phyloP scores from a whole-genome alignment of 2,329 filamentous ascomycete species.

The Ambrosiella xylebori region DNA sequence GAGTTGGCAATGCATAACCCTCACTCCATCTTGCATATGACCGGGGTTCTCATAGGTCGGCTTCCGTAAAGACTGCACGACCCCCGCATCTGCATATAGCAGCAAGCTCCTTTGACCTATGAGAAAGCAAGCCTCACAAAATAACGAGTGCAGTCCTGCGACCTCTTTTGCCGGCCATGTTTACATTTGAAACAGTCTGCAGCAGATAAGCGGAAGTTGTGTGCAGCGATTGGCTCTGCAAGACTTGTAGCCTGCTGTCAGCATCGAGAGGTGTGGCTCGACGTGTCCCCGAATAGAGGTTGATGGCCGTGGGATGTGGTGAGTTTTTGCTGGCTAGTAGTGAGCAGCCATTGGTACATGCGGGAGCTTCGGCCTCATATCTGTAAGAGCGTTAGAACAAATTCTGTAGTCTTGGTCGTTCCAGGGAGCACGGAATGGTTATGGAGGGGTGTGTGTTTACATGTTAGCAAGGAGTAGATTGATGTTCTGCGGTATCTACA shows the following conservation, averaged over 20 bases:
- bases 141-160: slow-evolving; percentile 5
- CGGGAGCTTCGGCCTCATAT: neutral
- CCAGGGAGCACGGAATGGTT: slow-evolving; percentile 3
- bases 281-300: neutral
- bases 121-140: slow-evolving; percentile 10
- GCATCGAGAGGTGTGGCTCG: neutral
- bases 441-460: neutral
- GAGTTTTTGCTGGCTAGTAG: no score
- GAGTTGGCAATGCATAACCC: slow-evolving; percentile 13
- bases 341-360: no score
- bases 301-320: no score
- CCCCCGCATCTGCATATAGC: slow-evolving; percentile 8
- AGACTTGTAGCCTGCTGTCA: neutral
- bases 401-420: neutral
- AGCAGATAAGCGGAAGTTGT: neutral
- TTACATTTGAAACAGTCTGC: slow-evolving; percentile 1
- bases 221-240: neutral
- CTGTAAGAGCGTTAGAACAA: no score
- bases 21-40: slow-evolving; percentile 11
- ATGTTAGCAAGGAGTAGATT: neutral
- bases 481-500: neutral
- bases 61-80: slow-evolving; percentile 3
- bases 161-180: slow-evolving; percentile 2
- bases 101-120: slow-evolving; percentile 8
- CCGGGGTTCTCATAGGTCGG: slow-evolving; percentile 12